These are phyloP conservation scores for Scheffersomyces titani DNA, from an alignment of 1,139 yeast genomes.

Conservation along the genomic window DNA sequence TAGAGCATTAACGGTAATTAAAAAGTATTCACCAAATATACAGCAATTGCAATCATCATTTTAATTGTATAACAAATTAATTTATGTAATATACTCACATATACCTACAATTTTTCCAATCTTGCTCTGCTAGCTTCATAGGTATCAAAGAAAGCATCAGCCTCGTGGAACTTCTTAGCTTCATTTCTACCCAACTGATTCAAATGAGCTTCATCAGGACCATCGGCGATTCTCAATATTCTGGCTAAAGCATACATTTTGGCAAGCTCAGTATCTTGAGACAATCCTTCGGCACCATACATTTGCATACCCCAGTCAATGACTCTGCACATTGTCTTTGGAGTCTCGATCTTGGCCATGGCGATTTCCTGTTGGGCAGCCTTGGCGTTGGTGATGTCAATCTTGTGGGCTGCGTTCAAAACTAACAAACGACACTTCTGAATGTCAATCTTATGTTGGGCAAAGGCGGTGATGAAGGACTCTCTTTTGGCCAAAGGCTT, in stretches of 20 bases:
- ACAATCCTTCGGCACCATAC: conserved; percentile 70
- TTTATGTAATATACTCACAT: too few species aligned
- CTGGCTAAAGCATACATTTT: conserved; percentile 56
- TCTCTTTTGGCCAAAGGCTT: conserved; percentile 56
- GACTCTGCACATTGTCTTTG: conserved; percentile 54
- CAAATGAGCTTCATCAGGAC: conserved; percentile 75
- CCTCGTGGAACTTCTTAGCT: conserved; percentile 32
- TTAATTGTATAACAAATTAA: too few species aligned
- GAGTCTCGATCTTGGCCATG: conserved; percentile 69
- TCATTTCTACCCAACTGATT: conserved; percentile 57
- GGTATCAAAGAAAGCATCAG: conserved; percentile 35
- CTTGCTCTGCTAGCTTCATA: conserved; percentile 20
- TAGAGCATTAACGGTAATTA: not conserved
- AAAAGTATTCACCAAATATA: not conserved
- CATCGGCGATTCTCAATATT: conserved; percentile 70
- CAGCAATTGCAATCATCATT: too few species aligned
- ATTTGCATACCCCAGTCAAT: conserved; percentile 71
- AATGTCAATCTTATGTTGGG: conserved; percentile 60
- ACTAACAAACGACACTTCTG: conserved; percentile 61
- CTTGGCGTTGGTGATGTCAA: conserved; percentile 59
- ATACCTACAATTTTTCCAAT: conserved; percentile 28
- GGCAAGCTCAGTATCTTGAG: conserved; percentile 65
- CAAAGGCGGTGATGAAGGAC: conserved; percentile 50
- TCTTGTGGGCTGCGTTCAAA: conserved; percentile 65
- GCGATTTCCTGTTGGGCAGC: conserved; percentile 61